These are phyloP conservation scores for Asterophora lycoperdoides DNA, from an alignment of 768 basidiomycete species.

Conservation along the genomic window DNA sequence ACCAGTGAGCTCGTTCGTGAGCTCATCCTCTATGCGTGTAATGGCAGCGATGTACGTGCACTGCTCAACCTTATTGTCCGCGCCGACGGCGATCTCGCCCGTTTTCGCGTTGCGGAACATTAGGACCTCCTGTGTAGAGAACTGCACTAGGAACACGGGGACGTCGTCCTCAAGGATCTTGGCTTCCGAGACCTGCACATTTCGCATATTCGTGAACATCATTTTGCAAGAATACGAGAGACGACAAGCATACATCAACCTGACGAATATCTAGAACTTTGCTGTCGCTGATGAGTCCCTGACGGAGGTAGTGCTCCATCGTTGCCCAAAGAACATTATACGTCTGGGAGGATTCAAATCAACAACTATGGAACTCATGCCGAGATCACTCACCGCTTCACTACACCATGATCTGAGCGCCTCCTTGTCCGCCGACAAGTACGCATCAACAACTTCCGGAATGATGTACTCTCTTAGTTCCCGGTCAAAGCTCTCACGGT, in stretches of 20 bases:
- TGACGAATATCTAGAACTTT: conserved; percentile 96
- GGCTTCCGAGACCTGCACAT: conserved; percentile 65
- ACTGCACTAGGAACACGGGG: conserved; percentile 88
- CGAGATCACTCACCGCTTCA: conserved; percentile 69
- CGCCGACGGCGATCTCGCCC: conserved; percentile 80
- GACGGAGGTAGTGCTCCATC: conserved; percentile 88
- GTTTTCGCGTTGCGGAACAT: conserved; percentile 89
- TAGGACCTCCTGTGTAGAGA: conserved; percentile 91
- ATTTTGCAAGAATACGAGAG: not conserved
- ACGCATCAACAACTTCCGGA: conserved; percentile 96
- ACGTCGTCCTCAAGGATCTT: conserved; percentile 88
- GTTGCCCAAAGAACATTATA: conserved; percentile 99
- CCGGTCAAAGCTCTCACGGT: conserved; percentile 79
- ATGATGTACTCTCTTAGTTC: conserved; percentile 96
- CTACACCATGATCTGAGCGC: conserved; percentile 87
- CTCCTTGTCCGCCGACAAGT: conserved; percentile 85
- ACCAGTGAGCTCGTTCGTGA: conserved; percentile 89
- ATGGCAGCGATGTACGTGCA: conserved; percentile 90
- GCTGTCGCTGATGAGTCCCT: conserved; percentile 89
- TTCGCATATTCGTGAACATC: not conserved
- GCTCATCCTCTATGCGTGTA: conserved; percentile 82
- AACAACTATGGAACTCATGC: conserved; percentile 6
- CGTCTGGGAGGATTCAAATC: conserved; percentile 48
- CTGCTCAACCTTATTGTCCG: conserved; percentile 88
- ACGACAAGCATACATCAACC: conserved; percentile 71